phyloP scores from a whole-genome alignment of 1,139 yeast genomes.

The Sugiyamaella grinbergsii region DNA sequence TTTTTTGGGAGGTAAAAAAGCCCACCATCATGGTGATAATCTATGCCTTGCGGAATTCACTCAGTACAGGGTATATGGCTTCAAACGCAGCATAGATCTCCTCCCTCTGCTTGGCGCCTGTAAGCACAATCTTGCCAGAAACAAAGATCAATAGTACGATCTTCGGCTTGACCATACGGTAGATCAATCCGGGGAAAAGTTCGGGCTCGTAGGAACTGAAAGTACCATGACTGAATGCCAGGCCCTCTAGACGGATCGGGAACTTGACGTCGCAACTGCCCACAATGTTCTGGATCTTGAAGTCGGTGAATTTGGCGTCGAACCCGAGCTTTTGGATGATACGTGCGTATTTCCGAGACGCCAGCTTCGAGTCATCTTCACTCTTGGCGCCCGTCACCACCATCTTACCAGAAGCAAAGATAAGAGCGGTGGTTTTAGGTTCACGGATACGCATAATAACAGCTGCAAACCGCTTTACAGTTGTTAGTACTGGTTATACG shows the following conservation, averaged over 20 bases:
- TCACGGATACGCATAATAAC: conserved; percentile 99
- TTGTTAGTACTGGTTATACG: conserved; percentile 28
- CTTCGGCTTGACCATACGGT: conserved; percentile 99
- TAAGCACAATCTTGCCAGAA: conserved; percentile 94
- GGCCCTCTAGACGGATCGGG: conserved; percentile 95
- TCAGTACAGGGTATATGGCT: conserved; percentile 95
- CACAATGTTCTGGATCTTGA: conserved; percentile 95
- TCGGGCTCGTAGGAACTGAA: conserved; percentile 99
- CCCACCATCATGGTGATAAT: neutral
- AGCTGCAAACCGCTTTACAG: conserved; percentile 85
- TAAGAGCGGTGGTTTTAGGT: conserved; percentile 96
- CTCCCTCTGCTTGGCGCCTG: conserved; percentile 99
- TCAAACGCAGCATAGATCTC: conserved; percentile 98
- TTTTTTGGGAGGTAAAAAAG: too few relatives aligned
- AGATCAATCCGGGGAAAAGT: conserved; percentile 95
- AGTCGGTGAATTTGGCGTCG: conserved; percentile 88
- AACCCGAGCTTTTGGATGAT: conserved; percentile 97
- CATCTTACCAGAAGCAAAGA: conserved; percentile 99
- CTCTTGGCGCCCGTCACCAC: conserved; percentile 99
- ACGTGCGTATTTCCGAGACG: conserved; percentile 96
- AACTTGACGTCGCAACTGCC: conserved; percentile 97
- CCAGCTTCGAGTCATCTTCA: conserved; percentile 95
- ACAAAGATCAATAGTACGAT: conserved; percentile 94
- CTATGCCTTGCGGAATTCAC: conserved; percentile 89
- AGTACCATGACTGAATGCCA: conserved; percentile 98